Conservation (phyloP, 768 basidiomycete species). For the Collybia sp. region DNA sequence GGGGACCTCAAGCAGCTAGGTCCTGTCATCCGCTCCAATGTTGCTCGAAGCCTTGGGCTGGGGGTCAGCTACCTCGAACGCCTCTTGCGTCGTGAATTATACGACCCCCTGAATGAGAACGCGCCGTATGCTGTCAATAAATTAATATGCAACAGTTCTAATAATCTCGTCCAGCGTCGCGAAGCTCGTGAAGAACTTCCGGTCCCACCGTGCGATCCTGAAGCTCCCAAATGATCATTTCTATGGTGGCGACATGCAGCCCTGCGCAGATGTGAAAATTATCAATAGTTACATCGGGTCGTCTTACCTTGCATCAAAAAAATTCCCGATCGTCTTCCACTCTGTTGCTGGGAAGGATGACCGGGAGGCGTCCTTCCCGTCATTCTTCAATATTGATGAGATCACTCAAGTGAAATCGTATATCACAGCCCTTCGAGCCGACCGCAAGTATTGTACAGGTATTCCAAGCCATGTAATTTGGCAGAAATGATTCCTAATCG, state of each 20-base stretch:
- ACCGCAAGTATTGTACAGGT: conserved; percentile 37
- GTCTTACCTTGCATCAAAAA: conserved; percentile 30
- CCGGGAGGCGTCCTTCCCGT: conserved; percentile 51
- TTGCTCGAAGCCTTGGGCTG: conserved; percentile 46
- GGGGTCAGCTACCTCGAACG: conserved; percentile 47
- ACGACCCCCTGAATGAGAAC: conserved; percentile 23
- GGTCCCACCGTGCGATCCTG: conserved; percentile 52
- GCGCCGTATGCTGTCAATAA: conserved; percentile 23
- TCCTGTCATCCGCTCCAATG: conserved; percentile 45
- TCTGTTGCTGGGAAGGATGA: conserved; percentile 49
- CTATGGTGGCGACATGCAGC: conserved; percentile 45
- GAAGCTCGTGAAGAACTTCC: conserved; percentile 57
- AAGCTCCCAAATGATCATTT: conserved; percentile 54
- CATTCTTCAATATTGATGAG: conserved; percentile 62
- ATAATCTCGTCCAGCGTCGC: conserved; percentile 34
- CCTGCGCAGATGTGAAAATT: conserved; percentile 40
- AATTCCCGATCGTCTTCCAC: conserved; percentile 58
- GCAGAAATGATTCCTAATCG: neutral
- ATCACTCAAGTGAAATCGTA: conserved; percentile 47
- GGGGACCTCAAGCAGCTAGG: conserved; percentile 64
- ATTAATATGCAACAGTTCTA: too few species aligned
- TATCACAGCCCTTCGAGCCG: conserved; percentile 23
- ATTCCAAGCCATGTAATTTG: neutral
- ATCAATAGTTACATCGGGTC: conserved; percentile 32
- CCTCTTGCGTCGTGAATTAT: conserved; percentile 36